Base-by-base conservation (phyloP, 345 rosid species). In the Chamaenerion angustifolium region DNA sequence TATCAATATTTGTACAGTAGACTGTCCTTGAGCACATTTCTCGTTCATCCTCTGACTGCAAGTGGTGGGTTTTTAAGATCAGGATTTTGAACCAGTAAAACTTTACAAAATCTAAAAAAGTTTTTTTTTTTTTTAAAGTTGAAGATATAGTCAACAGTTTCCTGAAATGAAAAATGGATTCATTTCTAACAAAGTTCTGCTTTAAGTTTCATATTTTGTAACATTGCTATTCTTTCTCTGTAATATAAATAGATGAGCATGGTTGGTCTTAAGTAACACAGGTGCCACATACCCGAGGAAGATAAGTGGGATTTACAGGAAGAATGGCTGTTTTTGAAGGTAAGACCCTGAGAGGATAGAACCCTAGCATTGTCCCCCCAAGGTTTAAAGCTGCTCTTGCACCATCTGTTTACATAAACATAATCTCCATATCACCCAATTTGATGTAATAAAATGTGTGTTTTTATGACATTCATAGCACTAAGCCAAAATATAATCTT, bases 301-400 rank as follows among this genome's bases (percentile, higher is more conserved):
- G 88, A 76, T 74, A 88, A 43, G 75, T 82, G 15, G 96, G 96
- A 71, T 88, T 88, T 67, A 88, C 96, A n/a, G 94, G 96, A 61
- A 82, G 92, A 48, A 88, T 88, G 40, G 96, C 92, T 46, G 96
- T 88, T 71, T 88, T 88, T 17, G 96, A 88, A 51, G 95, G 96
- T 67, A 88, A 69, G 66, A 88, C 86, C 69, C 84, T 76, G 64
- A 88, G 73, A 0, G 95, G 96, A 68, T 84, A 84, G 71, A 66
- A 88, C 43, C 96, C 96, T 3, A 88, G 76, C 81, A 80, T 72
- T 10, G 90, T 88, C 67, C 96, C 95, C 27, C 79, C 79, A 13
- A 88, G 80, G 73, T 65, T 71, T 64, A 88, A 69, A 53, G 96
- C 92, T 43, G 69, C 79, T 43, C 74, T 63, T 57, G 96, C 92